Evolutionary conservation across 2,329 filamentous ascomycete genomes (phyloP), one percentile per base, ranked within the genome.

Genomic region (Sporothrix variecibatus): DNA sequence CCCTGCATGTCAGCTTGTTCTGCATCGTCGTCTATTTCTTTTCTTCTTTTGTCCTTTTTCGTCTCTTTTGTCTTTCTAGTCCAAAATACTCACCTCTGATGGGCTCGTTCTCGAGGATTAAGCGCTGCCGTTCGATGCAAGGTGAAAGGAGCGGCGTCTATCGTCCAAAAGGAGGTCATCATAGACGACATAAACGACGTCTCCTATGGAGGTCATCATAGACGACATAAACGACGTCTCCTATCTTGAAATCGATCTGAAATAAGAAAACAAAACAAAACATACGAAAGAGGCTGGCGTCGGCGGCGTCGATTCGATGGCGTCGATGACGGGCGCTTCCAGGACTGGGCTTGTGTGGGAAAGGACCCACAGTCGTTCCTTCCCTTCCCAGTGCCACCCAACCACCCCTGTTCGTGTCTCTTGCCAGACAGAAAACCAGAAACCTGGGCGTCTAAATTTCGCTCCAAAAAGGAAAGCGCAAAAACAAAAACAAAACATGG

Each of bases 71-170:
- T 9, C 60, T 23, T 31, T 64, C 31, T 8, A 5, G 5, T 34
- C 4, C 34, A 34, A 3, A 34, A 34, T 34, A 8, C 34, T 34
- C 34, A 34, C 34, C 34, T 34, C 38, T 23, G 38, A 65, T 67
- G 62, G 38, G 38, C 62, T 46, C 43, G 43, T 49, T 5, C 9
- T 20, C 6, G 6, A 28, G n/a, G 38, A 46, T 46, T 28, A 67
- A 67, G 62, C 62, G 62, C 62, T 43, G 38, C 62, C 62, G n/a
- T 46, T 11, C 43, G 38, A 43, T 67, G 62, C 62, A 46, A 67
- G 62, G 38, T 67, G 38, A 67, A 43, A 26, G n/a, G 23, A 20
- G 62, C 17, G 62, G 62, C 62, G 62, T 67, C 26, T 67, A 43
- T 26, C 26, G 38, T 67, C 38, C n/a, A n/a, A 46, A 43, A 67